Conservation (phyloP, 75 land plant species). For the Selaginella tamariscina region DNA sequence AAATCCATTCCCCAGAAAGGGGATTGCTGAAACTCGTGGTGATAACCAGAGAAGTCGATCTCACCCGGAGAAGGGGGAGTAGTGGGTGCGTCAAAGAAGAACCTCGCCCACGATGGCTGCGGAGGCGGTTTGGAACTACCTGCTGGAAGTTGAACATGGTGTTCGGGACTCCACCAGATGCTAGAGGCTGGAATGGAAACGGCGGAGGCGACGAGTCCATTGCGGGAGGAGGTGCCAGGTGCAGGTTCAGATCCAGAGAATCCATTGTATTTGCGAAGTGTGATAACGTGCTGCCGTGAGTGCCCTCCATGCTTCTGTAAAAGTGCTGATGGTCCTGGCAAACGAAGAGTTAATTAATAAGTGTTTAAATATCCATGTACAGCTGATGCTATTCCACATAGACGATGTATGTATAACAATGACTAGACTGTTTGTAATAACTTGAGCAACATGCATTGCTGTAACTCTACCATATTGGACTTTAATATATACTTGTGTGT, state of each 20-base stretch:
- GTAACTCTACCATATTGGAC: too few species aligned
- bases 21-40: background rate
- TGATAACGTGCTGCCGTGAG: background rate
- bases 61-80: background rate
- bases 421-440: too few species aligned
- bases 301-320: constrained; percentile 5
- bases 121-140: constrained; percentile 10
- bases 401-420: too few species aligned
- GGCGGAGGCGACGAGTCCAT: constrained; percentile 5
- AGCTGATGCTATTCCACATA: too few species aligned
- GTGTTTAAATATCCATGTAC: too few species aligned
- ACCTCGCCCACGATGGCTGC: constrained; percentile 14
- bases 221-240: constrained; percentile 24
- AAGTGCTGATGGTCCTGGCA: background rate
- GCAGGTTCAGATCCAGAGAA: constrained; percentile 26
- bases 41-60: background rate
- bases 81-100: background rate
- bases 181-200: background rate
- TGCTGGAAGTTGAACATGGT: background rate
- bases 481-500: too few species aligned
- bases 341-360: background rate
- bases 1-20: background rate
- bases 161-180: background rate
- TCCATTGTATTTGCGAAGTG: background rate
- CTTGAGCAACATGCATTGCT: too few species aligned